Conservation (phyloP, 192 early-diverging fungal species). For the Coemansia sp. region DNA sequence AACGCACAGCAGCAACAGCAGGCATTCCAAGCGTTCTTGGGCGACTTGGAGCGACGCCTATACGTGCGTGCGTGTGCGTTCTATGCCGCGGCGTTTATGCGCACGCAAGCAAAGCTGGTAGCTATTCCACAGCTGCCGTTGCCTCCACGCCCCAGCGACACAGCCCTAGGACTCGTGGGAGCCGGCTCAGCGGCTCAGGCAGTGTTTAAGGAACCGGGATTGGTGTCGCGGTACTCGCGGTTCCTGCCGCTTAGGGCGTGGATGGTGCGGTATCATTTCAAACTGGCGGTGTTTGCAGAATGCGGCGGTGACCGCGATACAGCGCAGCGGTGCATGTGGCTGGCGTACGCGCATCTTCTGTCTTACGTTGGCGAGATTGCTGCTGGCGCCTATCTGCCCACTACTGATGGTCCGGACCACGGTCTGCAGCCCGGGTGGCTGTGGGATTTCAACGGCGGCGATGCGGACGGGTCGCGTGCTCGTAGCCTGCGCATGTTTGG, state of each 20-base stretch:
- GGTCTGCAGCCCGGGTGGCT: slow-evolving; percentile 34
- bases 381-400: slow-evolving; percentile 36
- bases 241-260: slow-evolving; percentile 42
- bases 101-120: slow-evolving; percentile 31
- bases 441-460: slow-evolving; percentile 43
- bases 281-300: slow-evolving; percentile 40
- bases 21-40: slow-evolving; percentile 32
- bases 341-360: slow-evolving; percentile 32
- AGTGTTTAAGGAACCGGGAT: slow-evolving; percentile 1
- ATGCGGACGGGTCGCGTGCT: slow-evolving; percentile 25
- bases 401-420: not conserved
- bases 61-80: slow-evolving; percentile 20
- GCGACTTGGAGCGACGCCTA: slow-evolving; percentile 24
- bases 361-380: slow-evolving; percentile 35
- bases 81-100: slow-evolving; percentile 41
- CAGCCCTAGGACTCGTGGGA: not conserved
- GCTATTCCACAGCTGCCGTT: slow-evolving; percentile 33
- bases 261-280: slow-evolving; percentile 50
- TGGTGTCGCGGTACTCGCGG: slow-evolving; percentile 22
- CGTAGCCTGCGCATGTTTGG: slow-evolving; percentile 47
- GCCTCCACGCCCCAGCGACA: not conserved
- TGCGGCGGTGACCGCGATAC: slow-evolving; percentile 39
- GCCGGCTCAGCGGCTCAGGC: not conserved
- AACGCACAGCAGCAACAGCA: slow-evolving; percentile 7
- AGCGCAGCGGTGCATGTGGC: slow-evolving; percentile 45